Conservation (phyloP, 2,329 filamentous ascomycete species). For the Fusarium coicis region DNA sequence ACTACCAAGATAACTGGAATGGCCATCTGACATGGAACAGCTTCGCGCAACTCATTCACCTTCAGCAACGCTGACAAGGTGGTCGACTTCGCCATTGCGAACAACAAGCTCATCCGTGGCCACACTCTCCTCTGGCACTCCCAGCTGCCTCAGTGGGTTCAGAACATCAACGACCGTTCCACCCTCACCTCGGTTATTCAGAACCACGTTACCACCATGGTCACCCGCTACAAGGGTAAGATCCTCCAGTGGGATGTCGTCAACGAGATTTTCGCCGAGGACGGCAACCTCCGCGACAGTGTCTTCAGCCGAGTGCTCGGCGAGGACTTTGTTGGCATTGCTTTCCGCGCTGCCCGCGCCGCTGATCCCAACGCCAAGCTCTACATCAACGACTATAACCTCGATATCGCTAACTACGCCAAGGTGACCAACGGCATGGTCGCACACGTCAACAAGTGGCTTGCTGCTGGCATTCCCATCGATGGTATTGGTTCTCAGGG, state of each 20-base stretch:
- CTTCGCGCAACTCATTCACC: conserved; percentile 61
- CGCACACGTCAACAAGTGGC: conserved; percentile 70
- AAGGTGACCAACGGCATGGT: conserved; percentile 69
- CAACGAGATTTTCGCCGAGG: conserved; percentile 73
- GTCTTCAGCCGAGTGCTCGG: conserved; percentile 77
- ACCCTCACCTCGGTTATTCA: conserved; percentile 66
- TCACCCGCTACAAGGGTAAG: conserved; percentile 71
- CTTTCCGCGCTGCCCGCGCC: conserved; percentile 73
- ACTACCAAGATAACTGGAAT: no score
- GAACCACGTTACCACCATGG: conserved; percentile 68
- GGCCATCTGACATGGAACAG: conserved; percentile 51
- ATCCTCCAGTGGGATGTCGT: conserved; percentile 66
- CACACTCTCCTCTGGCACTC: conserved; percentile 76
- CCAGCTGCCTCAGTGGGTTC: conserved; percentile 70
- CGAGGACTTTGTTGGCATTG: conserved; percentile 75
- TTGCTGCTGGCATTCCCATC: conserved; percentile 63
- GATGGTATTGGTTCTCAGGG: conserved; percentile 67
- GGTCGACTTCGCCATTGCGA: conserved; percentile 65
- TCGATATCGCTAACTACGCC: conserved; percentile 67
- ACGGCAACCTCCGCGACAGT: conserved; percentile 66
- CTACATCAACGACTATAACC: conserved; percentile 82
- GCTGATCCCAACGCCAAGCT: conserved; percentile 75
- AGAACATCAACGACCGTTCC: conserved; percentile 60
- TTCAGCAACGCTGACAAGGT: conserved; percentile 69
- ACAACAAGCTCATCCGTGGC: conserved; percentile 70